Conservation (phyloP, 2,329 filamentous ascomycete genomes). For the Ascochyta clinopodiicola region DNA sequence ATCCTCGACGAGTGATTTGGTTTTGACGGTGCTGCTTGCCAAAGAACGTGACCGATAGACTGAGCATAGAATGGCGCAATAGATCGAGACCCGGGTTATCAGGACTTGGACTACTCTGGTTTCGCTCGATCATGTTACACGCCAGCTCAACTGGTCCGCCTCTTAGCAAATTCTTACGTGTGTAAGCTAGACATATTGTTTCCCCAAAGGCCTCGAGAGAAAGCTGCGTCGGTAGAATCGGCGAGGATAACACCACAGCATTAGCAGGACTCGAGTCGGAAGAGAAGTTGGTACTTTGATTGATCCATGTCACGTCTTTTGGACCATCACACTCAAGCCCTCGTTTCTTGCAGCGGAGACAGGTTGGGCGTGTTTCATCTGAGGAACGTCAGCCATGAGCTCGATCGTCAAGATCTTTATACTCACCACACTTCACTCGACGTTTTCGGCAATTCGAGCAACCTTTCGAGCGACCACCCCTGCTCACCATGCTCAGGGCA, state of each 20-base stretch:
- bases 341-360: constrained; percentile 34
- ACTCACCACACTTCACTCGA: constrained; percentile 39
- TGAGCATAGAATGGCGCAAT: constrained; percentile 31
- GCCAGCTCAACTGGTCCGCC: constrained; percentile 36
- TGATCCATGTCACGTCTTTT: constrained; percentile 33
- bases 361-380: constrained; percentile 37
- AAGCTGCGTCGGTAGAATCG: constrained; percentile 13
- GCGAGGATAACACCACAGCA: neutral
- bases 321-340: constrained; percentile 34
- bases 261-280: neutral
- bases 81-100: constrained; percentile 23
- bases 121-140: constrained; percentile 28
- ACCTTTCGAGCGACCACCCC: constrained; percentile 39
- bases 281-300: constrained; percentile 16
- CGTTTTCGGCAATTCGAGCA: constrained; percentile 36
- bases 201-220: constrained; percentile 33
- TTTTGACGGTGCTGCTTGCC: constrained; percentile 33
- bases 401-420: neutral
- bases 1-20: constrained; percentile 28
- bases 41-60: constrained; percentile 35
- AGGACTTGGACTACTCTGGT: neutral
- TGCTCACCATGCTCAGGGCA: constrained; percentile 33
- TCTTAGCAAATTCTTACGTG: constrained; percentile 34
- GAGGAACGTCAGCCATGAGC: neutral
- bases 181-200: constrained; percentile 35